Conservation (phyloP, 257 asterid species). For the Paulownia fortunei region DNA sequence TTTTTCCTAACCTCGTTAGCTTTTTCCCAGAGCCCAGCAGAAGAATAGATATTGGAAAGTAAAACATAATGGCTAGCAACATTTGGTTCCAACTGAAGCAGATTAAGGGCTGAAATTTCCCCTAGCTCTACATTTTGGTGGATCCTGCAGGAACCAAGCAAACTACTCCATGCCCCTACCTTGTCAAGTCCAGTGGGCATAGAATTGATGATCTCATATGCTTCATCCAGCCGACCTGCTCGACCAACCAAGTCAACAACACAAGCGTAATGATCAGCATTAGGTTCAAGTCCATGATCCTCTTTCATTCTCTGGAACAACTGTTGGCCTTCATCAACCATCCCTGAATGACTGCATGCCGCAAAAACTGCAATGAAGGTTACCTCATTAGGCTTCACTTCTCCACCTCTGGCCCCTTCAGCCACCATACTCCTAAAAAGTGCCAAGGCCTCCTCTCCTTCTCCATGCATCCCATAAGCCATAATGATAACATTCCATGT, state of each 20-base stretch:
- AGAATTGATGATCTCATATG: conserved; percentile 51
- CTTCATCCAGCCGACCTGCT: conserved; percentile 77
- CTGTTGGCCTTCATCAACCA: conserved; percentile 73
- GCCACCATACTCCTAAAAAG: conserved; percentile 58
- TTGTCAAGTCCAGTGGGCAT: conserved; percentile 61
- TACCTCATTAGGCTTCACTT: conserved; percentile 70
- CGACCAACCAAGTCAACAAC: conserved; percentile 86
- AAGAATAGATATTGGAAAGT: conserved; percentile 78
- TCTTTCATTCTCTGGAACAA: conserved; percentile 67
- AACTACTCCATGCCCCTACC: conserved; percentile 84
- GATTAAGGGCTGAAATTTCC: conserved; percentile 69
- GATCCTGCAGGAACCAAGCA: conserved; percentile 78
- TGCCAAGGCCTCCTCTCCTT: conserved; percentile 65
- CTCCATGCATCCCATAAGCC: conserved; percentile 95
- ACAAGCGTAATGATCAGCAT: conserved; percentile 84
- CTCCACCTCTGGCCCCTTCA: conserved; percentile 39
- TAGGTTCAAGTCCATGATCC: conserved; percentile 60
- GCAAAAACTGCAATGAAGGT: conserved; percentile 77
- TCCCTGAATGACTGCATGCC: conserved; percentile 86
- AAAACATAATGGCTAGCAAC: conserved; percentile 85
- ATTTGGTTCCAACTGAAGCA: conserved; percentile 69
- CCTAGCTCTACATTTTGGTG: conserved; percentile 77
- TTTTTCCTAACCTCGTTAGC: conserved; percentile 62
- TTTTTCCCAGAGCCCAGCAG: conserved; percentile 78
- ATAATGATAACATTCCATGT: conserved; percentile 89